These are phyloP conservation scores for Pseudomonodictys pantanalensis DNA, from an alignment of 495 filamentous ascomycete species.

Conservation along the genomic window DNA sequence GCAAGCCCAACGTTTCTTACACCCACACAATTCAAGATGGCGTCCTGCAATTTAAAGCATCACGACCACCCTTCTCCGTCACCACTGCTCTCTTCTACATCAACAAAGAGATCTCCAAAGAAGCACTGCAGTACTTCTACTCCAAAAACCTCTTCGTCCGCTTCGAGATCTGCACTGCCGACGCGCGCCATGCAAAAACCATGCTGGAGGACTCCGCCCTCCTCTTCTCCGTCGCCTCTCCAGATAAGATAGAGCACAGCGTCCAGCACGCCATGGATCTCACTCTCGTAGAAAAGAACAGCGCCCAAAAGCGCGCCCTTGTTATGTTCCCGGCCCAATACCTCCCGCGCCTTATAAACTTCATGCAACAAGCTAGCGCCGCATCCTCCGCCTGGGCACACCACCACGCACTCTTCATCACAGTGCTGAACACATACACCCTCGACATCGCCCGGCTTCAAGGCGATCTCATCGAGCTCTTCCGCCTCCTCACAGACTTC, in stretches of 20 bases:
- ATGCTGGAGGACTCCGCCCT: slow-evolving; percentile 20
- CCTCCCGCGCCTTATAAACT: slow-evolving; percentile 19
- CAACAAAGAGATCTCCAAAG: neutral
- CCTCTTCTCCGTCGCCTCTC: slow-evolving; percentile 1
- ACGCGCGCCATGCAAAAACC: slow-evolving; percentile 15
- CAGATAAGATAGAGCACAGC: neutral
- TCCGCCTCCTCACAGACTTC: slow-evolving; percentile 11
- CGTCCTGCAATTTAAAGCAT: slow-evolving; percentile 14
- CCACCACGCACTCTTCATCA: slow-evolving; percentile 1
- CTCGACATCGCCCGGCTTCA: slow-evolving; percentile 5
- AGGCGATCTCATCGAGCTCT: slow-evolving; percentile 23
- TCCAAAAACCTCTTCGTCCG: slow-evolving; percentile 14
- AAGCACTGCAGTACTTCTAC: slow-evolving; percentile 14
- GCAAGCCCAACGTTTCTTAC: slow-evolving; percentile 18
- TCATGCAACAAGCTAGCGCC: neutral
- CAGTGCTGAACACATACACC: slow-evolving; percentile 8
- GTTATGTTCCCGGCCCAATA: slow-evolving; percentile 27
- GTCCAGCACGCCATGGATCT: slow-evolving; percentile 13
- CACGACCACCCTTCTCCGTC: slow-evolving; percentile 18
- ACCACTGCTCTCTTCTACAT: slow-evolving; percentile 22
- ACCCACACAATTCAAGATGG: slow-evolving; percentile 3
- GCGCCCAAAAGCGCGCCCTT: neutral
- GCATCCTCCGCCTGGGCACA: slow-evolving; percentile 3
- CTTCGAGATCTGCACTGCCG: neutral
- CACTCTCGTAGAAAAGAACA: slow-evolving; percentile 11